These are phyloP conservation scores for Linum tenue DNA, from an alignment of 345 rosid species.

Conservation along the genomic window DNA sequence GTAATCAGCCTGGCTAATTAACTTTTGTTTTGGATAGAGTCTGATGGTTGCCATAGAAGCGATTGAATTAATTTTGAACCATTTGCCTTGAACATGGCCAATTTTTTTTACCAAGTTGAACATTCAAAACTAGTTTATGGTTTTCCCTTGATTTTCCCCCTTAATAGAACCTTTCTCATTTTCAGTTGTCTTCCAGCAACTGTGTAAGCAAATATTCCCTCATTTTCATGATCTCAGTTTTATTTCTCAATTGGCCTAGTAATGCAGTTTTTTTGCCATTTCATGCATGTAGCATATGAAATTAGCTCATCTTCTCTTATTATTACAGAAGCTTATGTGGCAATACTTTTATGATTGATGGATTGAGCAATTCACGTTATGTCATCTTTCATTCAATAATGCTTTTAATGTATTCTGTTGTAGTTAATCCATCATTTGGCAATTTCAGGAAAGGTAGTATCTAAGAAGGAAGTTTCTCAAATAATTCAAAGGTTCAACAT, in stretches of 20 bases:
- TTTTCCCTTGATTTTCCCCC: no score
- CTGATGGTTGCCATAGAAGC: no score
- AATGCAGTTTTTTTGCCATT: neutral
- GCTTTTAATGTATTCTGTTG: neutral
- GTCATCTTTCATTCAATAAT: neutral
- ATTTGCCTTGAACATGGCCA: neutral
- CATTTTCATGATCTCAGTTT: neutral
- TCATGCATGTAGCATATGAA: neutral
- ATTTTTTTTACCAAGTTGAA: neutral
- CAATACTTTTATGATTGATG: no score
- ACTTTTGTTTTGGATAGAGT: neutral
- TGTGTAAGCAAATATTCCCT: neutral
- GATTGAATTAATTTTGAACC: neutral
- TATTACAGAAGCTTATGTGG: neutral
- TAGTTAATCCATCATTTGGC: constrained; percentile 9
- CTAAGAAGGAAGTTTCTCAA: constrained; percentile 56
- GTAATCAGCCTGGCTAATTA: neutral
- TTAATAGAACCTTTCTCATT: neutral
- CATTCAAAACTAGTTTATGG: no score
- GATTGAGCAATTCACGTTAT: neutral
- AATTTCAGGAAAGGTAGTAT: constrained; percentile 44
- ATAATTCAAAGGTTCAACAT: constrained; percentile 68
- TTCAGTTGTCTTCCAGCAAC: neutral
- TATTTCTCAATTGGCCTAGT: neutral
- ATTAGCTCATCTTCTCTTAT: neutral